phyloP scores from a whole-genome alignment of 169 alveolate species.

The Toxoplasma gondii region DNA sequence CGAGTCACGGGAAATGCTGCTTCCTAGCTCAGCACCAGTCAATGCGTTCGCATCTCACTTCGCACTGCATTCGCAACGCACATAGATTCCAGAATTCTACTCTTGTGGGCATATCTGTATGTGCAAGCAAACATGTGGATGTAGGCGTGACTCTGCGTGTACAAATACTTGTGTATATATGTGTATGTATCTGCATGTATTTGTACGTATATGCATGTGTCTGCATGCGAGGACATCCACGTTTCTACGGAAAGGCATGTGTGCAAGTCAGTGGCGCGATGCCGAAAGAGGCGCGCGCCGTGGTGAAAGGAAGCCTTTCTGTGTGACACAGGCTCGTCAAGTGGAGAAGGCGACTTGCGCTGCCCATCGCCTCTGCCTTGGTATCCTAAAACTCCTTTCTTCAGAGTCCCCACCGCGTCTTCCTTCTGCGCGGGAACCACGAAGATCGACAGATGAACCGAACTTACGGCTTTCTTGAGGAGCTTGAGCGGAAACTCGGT shows the following conservation, averaged over 20 bases:
- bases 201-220: background rate
- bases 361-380: background rate
- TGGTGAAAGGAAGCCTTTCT: too few relatives aligned
- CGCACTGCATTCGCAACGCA: background rate
- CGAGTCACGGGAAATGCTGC: background rate
- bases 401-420: constrained; percentile 41
- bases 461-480: constrained; percentile 23
- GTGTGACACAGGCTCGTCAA: too few relatives aligned
- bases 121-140: background rate
- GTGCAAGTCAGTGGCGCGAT: too few relatives aligned
- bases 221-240: background rate
- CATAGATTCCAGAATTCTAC: background rate
- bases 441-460: constrained; percentile 49
- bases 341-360: too few relatives aligned
- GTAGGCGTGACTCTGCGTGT: background rate
- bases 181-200: background rate
- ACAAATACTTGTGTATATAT: background rate
- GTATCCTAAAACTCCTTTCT: background rate
- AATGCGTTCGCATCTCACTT: background rate
- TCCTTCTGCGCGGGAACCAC: constrained; percentile 50
- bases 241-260: background rate
- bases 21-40: background rate
- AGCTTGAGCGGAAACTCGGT: constrained; percentile 21
- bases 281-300: too few relatives aligned
- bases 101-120: background rate